phyloP scores from a whole-genome alignment of 2,329 filamentous ascomycete genomes.

The Meredithiella fracta region DNA sequence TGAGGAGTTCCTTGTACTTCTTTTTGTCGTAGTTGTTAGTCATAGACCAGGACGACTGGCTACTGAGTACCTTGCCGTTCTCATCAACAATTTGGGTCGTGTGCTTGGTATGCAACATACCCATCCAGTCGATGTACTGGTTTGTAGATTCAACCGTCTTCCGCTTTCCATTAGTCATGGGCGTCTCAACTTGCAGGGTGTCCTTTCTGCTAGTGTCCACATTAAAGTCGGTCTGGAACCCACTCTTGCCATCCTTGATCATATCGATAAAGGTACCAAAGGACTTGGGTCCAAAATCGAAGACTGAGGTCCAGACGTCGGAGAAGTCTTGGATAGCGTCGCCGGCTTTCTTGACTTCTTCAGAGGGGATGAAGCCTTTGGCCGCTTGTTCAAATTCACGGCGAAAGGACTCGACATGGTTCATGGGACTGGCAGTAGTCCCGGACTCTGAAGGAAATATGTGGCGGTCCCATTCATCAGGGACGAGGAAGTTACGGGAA shows the following conservation, averaged over 20 bases:
- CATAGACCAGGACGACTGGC: constrained; percentile 19
- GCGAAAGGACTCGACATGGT: constrained; percentile 20
- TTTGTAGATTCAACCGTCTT: constrained; percentile 24
- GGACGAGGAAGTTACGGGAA: constrained; percentile 14
- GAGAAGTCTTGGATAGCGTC: constrained; percentile 13
- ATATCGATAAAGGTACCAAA: constrained; percentile 27
- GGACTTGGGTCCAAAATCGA: constrained; percentile 24
- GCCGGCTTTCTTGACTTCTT: constrained; percentile 19
- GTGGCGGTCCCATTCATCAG: constrained; percentile 7
- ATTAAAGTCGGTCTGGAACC: constrained; percentile 11
- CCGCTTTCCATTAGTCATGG: constrained; percentile 16
- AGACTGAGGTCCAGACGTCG: constrained; percentile 19
- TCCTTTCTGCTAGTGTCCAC: constrained; percentile 8
- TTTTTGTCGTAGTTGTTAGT: constrained; percentile 14
- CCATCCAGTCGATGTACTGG: constrained; percentile 28
- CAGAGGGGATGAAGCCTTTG: constrained; percentile 8
- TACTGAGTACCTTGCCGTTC: constrained; percentile 26
- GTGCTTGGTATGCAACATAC: constrained; percentile 27
- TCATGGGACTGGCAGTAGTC: constrained; percentile 15
- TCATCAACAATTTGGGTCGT: constrained; percentile 26
- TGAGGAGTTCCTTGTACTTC: constrained; percentile 12
- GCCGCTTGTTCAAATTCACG: constrained; percentile 19
- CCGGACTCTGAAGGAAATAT: constrained; percentile 9
- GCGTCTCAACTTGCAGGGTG: not conserved
- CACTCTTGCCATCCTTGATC: constrained; percentile 16